phyloP scores from a whole-genome alignment of 495 filamentous ascomycete genomes.

The Hypoxylon cercidicola region DNA sequence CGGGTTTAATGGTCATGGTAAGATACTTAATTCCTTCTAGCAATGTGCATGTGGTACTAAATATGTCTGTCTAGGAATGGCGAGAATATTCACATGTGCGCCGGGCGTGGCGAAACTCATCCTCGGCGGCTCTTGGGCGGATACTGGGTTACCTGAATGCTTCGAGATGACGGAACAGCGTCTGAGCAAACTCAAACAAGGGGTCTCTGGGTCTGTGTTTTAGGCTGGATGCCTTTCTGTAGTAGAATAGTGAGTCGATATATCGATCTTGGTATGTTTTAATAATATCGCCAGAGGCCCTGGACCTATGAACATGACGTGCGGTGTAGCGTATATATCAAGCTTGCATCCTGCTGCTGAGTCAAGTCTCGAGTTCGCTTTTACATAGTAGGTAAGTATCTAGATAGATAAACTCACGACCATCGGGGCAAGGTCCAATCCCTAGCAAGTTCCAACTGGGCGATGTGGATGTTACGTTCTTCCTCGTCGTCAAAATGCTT shows the following conservation, averaged over 20 bases:
- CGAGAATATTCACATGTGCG: slow-evolving; percentile 46
- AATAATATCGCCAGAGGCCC: too few species aligned
- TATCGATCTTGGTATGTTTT: too few species aligned
- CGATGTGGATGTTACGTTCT: slow-evolving; percentile 40
- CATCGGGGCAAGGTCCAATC: slow-evolving; percentile 16
- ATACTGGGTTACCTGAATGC: slow-evolving; percentile 46
- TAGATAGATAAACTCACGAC: too few species aligned
- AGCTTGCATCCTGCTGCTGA: too few species aligned
- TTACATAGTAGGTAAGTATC: too few species aligned
- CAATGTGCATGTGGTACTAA: slow-evolving; percentile 3
- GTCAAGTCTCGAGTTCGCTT: too few species aligned
- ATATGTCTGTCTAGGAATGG: slow-evolving; percentile 34
- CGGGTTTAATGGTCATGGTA: slow-evolving; percentile 47
- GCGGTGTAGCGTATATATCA: too few species aligned
- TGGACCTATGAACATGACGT: too few species aligned
- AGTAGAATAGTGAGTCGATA: too few species aligned
- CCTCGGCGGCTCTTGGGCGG: slow-evolving; percentile 42
- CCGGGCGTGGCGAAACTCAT: slow-evolving; percentile 42
- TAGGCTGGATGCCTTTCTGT: too few species aligned
- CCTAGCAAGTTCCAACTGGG: slow-evolving; percentile 46
- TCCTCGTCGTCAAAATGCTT: slow-evolving; percentile 28
- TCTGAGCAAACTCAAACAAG: slow-evolving; percentile 29
- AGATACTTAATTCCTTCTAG: background rate
- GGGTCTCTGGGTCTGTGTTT: slow-evolving; percentile 28
- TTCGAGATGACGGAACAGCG: slow-evolving; percentile 42